Evolutionary conservation across 1,284 basidiomycete genomes (phyloP).

Genomic region (Marasmius tenuissimus): DNA sequence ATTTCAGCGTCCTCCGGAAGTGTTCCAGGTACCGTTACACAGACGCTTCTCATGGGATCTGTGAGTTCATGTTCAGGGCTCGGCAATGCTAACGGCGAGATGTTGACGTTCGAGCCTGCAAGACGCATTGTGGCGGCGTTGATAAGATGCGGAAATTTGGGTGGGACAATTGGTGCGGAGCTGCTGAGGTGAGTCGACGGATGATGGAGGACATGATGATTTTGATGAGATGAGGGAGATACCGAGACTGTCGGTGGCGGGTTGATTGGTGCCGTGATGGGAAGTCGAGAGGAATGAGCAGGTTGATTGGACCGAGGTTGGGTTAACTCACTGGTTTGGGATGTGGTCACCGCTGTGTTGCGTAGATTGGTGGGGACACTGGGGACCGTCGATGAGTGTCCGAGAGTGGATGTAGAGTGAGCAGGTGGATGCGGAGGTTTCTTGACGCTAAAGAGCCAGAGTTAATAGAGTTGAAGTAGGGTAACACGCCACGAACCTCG

Average conservation of each 20-base stretch:
- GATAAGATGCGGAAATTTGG: slow-evolving; percentile 9
- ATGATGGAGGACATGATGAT: neutral
- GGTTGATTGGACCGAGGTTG: slow-evolving; percentile 71
- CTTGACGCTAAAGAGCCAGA: neutral
- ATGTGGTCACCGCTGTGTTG: neutral
- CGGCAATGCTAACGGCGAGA: slow-evolving; percentile 79
- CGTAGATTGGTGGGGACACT: neutral
- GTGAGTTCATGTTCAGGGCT: slow-evolving; percentile 86
- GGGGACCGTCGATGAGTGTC: neutral
- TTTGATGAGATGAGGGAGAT: neutral
- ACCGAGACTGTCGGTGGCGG: neutral
- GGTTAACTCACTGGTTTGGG: slow-evolving; percentile 34
- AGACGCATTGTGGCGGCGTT: slow-evolving; percentile 80
- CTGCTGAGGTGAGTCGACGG: neutral
- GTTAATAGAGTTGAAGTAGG: neutral
- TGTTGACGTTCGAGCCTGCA: slow-evolving; percentile 72
- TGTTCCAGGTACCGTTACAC: slow-evolving; percentile 65
- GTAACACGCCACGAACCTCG: neutral
- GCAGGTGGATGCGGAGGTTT: neutral
- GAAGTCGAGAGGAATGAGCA: neutral
- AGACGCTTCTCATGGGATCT: slow-evolving; percentile 78
- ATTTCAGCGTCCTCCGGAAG: slow-evolving; percentile 32
- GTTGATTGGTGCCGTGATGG: neutral
- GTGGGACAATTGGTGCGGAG: neutral
- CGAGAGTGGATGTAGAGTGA: slow-evolving; percentile 1